Evolutionary conservation across 2,329 filamentous ascomycete genomes (phyloP).

Genomic region (Phoma herbarum): DNA sequence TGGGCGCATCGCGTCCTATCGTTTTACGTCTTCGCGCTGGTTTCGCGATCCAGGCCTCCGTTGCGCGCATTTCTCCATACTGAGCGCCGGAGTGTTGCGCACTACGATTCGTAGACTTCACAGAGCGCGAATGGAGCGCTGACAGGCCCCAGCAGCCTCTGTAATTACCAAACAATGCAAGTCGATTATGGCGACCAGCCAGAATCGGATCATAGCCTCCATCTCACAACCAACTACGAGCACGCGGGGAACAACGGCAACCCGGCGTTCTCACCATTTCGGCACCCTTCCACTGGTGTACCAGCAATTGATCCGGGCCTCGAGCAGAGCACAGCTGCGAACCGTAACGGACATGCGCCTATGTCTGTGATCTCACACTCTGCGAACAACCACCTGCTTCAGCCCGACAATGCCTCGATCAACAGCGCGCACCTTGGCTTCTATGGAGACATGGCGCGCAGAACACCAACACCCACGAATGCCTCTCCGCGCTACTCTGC

Average conservation of each 20-base stretch:
- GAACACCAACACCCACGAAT: slow-evolving; percentile 48
- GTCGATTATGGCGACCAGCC: slow-evolving; percentile 48
- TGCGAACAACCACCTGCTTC: slow-evolving; percentile 44
- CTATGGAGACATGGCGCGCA: slow-evolving; percentile 51
- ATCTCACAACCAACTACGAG: slow-evolving; percentile 47
- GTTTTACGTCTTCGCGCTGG: slow-evolving; percentile 31
- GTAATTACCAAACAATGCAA: slow-evolving; percentile 46
- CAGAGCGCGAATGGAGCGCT: slow-evolving; percentile 43
- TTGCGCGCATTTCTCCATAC: slow-evolving; percentile 20
- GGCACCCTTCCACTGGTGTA: slow-evolving; percentile 41
- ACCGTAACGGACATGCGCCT: slow-evolving; percentile 48
- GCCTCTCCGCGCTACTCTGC: slow-evolving; percentile 51
- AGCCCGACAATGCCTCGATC: slow-evolving; percentile 47
- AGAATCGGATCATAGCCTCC: slow-evolving; percentile 46
- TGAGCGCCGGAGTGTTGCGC: slow-evolving; percentile 20
- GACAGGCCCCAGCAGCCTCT: slow-evolving; percentile 37
- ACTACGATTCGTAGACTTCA: slow-evolving; percentile 34
- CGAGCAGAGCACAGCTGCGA: slow-evolving; percentile 45
- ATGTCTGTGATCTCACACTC: slow-evolving; percentile 45
- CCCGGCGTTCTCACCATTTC: slow-evolving; percentile 46
- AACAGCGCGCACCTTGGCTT: slow-evolving; percentile 43
- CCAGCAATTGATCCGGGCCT: slow-evolving; percentile 50
- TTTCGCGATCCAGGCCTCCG: slow-evolving; percentile 24
- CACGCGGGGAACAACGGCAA: slow-evolving; percentile 40
- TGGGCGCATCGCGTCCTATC: slow-evolving; percentile 43